Conservation (phyloP, 345 rosid genomes). For the Excoecaria agallocha region DNA sequence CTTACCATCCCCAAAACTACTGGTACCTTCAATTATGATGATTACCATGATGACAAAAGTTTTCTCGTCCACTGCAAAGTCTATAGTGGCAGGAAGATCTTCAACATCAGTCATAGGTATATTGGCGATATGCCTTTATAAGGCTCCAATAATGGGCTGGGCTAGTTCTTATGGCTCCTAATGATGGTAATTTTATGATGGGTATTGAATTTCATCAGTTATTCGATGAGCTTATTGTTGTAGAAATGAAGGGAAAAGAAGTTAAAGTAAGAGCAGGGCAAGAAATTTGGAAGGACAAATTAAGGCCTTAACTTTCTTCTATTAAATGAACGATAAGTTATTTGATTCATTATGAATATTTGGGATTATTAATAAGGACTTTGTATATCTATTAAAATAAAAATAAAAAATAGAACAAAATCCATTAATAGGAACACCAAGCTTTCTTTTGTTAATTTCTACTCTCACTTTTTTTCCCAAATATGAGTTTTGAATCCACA, state of each 20-base stretch:
- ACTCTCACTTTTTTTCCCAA: no score
- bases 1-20: constrained; percentile 38
- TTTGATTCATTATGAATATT: not conserved
- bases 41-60: constrained; percentile 16
- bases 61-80: constrained; percentile 73
- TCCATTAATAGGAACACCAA: no score
- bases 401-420: no score
- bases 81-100: constrained; percentile 60
- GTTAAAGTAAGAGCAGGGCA: constrained; percentile 24
- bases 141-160: constrained; percentile 45
- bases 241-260: constrained; percentile 48
- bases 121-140: constrained; percentile 55
- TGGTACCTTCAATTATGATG: constrained; percentile 21
- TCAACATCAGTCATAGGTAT: constrained; percentile 72
- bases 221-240: constrained; percentile 57
- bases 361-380: not conserved
- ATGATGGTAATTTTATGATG: constrained; percentile 42
- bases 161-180: constrained; percentile 62
- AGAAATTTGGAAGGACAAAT: constrained; percentile 47
- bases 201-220: constrained; percentile 48
- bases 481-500: no score
- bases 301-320: constrained; percentile 43
- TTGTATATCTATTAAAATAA: no score
- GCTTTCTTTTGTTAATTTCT: no score
- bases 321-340: constrained; percentile 27